Evolutionary conservation across 2,329 filamentous ascomycete species (phyloP), one percentile per base, ranked within the genome.

Genomic region (Sporothrix humicola): DNA sequence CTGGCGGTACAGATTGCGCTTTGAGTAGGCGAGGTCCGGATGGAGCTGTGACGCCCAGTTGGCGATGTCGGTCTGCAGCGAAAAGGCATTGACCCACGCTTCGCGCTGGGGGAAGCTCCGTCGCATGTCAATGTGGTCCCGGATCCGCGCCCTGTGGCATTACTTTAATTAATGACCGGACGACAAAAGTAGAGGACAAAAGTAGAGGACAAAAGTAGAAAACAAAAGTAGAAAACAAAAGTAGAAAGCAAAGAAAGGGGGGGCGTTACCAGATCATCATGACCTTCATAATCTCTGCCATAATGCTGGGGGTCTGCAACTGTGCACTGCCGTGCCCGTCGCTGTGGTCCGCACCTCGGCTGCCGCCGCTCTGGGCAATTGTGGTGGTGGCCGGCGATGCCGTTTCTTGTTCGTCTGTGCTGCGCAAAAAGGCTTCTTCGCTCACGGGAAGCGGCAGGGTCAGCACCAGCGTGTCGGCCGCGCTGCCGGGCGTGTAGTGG

Each of bases 211-310:
- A n/a, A 15, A 61, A n/a, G 44, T 26, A 26, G 23, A 26, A 26
- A 26, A 26, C 23, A 26, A 26, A 26, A 26, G 23, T 26, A 26
- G 23, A 26, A 26, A 26, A 26, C 23, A 26, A 26, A 26, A 26
- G 23, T 26, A 26, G 23, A 26, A 26, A 26, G 23, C 23, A 26
- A 26, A 26, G 23, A 26, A 26, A 26, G 23, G 44, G 44, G 44
- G 13, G 44, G 8, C 44, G 44, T 42, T n/a, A 65, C 59, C 59
- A 65, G 59, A 65, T 65, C 59, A 65, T 65, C 59, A 65, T 65
- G 59, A 65, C 31, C 31, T 65, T 65, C 59, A 65, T 44, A 13
- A 65, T 65, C 59, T 65, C 59, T n/a, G 59, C 59, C 59, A 65
- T 65, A 9, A 65, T 65, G 31, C 59, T 65, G 31, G 59, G 59